Evolutionary conservation across 2,329 filamentous ascomycete species (phyloP), one percentile per base, ranked within the genome.

Genomic region (Aureobasidium mangrovei): DNA sequence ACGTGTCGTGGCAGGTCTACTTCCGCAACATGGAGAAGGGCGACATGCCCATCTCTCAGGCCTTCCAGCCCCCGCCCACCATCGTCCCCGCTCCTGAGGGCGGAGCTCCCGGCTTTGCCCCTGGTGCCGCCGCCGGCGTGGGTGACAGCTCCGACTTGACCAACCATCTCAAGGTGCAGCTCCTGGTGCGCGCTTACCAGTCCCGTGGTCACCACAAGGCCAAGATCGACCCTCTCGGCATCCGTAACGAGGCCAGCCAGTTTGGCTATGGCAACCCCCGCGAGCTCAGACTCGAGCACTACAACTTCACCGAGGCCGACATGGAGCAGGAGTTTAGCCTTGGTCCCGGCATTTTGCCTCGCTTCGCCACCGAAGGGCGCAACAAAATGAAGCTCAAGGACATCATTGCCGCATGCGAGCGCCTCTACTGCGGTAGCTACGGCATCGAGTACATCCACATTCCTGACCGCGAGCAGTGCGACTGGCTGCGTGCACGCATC

Each of bases 371-470:
- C 45, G 88, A 93, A 36, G 82, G 81, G 40, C 86, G 88, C 62
- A 86, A 93, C 67, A 97, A 95, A 79, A 97, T 98, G 93, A 94
- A 86, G 27, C 80, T 98, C 61, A 84, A 91, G 60, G 91, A 98
- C 67, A 98, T 98, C 65, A 84, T 98, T 63, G 86, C 79, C 48
- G 83, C 90, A 58, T 98, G 93, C 74, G 93, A 98, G 75, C 86
- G 84, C 70, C 88, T 95, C 66, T 98, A 98, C 79, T 95, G 90
- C 69, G 91, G 93, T 62, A 90, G 90, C n/a, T 96, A 94, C 69
- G 91, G 93, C 71, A 83, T 96, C 56, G 93, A 98, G 73, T 98
- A 96, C 74, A 97, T 98, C 68, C 93, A 98, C 74, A 98, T 98
- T 61, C 91, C 93, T 56, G 91, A 98, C 70, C 82, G 93, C 66